phyloP scores from a whole-genome alignment of 306 rosid genomes.

The Cucurbita argyrosperma region DNA sequence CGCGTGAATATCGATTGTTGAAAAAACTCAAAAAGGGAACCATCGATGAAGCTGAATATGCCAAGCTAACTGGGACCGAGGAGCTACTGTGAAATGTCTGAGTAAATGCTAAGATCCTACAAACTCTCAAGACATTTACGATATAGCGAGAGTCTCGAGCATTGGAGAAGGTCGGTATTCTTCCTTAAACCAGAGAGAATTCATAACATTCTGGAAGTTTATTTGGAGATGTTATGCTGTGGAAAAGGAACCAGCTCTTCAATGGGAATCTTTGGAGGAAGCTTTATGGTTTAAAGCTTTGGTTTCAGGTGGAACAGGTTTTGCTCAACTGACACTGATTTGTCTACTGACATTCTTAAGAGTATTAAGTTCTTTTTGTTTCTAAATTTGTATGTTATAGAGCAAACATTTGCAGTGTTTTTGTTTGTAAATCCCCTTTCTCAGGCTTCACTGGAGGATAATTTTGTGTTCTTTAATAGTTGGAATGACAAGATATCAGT shows the following conservation, averaged over 20 bases:
- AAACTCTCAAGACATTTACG: not conserved
- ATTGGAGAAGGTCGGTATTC: not conserved
- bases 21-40: conserved; percentile 80
- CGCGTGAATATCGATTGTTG: conserved; percentile 59
- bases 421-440: too few species aligned
- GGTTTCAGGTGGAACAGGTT: not conserved
- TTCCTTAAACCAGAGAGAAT: not conserved
- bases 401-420: too few species aligned
- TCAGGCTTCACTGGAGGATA: too few species aligned
- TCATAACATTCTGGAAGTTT: not conserved
- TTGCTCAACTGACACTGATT: not conserved
- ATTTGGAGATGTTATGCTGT: not conserved
- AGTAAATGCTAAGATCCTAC: not conserved
- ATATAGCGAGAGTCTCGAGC: not conserved
- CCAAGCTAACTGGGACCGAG: conserved; percentile 65
- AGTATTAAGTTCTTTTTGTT: too few species aligned
- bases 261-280: not conserved
- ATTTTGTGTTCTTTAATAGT: too few species aligned
- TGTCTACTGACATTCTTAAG: too few species aligned
- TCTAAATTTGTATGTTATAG: too few species aligned
- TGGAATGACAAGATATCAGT: too few species aligned
- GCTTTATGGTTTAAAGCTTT: not conserved
- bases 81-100: conserved; percentile 44
- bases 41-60: conserved; percentile 60
- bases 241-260: not conserved